Conservation (phyloP, 1,139 yeast genomes). For the Spathaspora sp. region DNA sequence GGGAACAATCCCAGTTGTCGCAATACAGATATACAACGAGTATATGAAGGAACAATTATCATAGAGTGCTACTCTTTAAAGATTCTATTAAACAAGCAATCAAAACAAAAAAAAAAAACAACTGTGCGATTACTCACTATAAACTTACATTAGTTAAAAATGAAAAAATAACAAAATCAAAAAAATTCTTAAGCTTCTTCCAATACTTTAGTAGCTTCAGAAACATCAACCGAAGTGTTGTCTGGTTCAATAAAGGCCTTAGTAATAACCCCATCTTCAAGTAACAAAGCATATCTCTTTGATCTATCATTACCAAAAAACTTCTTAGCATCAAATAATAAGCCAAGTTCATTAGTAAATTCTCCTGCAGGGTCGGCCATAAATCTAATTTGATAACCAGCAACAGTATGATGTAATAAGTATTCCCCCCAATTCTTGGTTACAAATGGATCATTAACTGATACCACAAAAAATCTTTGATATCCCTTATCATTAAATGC, state of each 20-base stretch:
- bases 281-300: constrained; percentile 73
- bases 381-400: constrained; percentile 46
- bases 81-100: no score
- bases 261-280: constrained; percentile 70
- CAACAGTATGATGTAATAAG: constrained; percentile 19
- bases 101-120: background rate
- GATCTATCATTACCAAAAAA: constrained; percentile 75
- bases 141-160: background rate
- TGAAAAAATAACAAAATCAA: background rate
- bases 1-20: background rate
- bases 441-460: constrained; percentile 87
- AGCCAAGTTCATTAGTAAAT: constrained; percentile 63
- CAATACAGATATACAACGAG: background rate
- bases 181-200: constrained; percentile 23
- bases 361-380: constrained; percentile 79
- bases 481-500: constrained; percentile 67
- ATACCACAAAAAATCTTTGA: constrained; percentile 57
- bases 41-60: background rate
- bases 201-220: constrained; percentile 42
- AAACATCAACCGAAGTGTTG: constrained; percentile 62
- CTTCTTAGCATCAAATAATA: constrained; percentile 67
- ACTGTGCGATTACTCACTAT: background rate
- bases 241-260: constrained; percentile 79
- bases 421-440: constrained; percentile 51
- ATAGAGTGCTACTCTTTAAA: background rate